Evolutionary conservation across 345 rosid species (phyloP).

Genomic region (Sonneratia caseolaris): DNA sequence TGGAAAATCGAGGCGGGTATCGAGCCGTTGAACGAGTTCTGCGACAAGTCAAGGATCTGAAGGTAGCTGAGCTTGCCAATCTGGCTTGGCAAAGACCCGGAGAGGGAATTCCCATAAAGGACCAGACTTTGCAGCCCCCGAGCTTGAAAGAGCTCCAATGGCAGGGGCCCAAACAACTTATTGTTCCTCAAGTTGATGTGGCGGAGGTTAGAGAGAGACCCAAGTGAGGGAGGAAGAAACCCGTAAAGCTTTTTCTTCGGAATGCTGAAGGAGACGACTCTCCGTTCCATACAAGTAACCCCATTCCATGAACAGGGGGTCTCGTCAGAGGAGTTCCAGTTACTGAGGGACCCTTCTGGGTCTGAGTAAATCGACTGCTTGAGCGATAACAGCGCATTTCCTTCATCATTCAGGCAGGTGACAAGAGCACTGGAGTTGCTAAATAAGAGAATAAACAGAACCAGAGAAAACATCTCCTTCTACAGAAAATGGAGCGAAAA

Average conservation of each 20-base stretch:
- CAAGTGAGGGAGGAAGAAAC: slow-evolving; percentile 68
- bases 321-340: slow-evolving; percentile 74
- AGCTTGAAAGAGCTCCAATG: slow-evolving; percentile 58
- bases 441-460: slow-evolving; percentile 21
- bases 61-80: slow-evolving; percentile 68
- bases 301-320: slow-evolving; percentile 91
- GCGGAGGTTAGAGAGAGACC: slow-evolving; percentile 71
- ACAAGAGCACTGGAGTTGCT: slow-evolving; percentile 20
- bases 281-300: slow-evolving; percentile 69
- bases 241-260: slow-evolving; percentile 78
- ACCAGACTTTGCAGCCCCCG: slow-evolving; percentile 85
- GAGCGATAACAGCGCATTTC: slow-evolving; percentile 63
- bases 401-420: slow-evolving; percentile 47
- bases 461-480: slow-evolving; percentile 25
- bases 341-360: slow-evolving; percentile 66
- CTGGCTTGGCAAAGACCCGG: slow-evolving; percentile 60
- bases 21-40: slow-evolving; percentile 72
- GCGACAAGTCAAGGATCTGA: slow-evolving; percentile 73
- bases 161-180: slow-evolving; percentile 54
- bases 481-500: background rate
- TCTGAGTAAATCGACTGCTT: slow-evolving; percentile 57
- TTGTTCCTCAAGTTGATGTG: slow-evolving; percentile 82
- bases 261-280: slow-evolving; percentile 70
- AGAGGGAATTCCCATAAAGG: slow-evolving; percentile 80
- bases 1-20: slow-evolving; percentile 54